phyloP scores from a whole-genome alignment of 2,329 filamentous ascomycete species.

The Domatiomyces catenatus region DNA sequence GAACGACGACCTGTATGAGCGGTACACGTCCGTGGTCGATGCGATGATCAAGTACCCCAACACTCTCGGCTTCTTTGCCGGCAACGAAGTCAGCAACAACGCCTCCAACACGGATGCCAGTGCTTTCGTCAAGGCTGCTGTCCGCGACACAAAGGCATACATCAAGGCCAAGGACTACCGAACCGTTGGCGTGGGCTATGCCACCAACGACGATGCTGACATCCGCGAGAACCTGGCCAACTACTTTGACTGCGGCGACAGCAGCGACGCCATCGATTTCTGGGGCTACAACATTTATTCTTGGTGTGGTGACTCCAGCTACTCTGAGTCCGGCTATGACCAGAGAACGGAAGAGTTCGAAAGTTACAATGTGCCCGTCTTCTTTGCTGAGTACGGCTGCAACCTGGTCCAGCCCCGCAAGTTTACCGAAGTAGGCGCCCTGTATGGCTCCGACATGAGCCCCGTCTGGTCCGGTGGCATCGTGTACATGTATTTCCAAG shows the following conservation, averaged over 20 bases:
- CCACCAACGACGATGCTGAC: conserved; percentile 76
- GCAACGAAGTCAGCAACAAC: conserved; percentile 90
- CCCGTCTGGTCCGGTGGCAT: conserved; percentile 86
- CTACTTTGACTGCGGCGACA: conserved; percentile 84
- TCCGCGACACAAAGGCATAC: conserved; percentile 89
- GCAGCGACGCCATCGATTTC: conserved; percentile 65
- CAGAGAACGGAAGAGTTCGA: conserved; percentile 72
- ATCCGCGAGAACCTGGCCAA: conserved; percentile 70
- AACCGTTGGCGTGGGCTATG: conserved; percentile 78
- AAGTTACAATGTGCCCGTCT: conserved; percentile 81
- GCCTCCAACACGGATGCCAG: conserved; percentile 77
- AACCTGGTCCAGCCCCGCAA: conserved; percentile 57
- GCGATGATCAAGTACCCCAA: conserved; percentile 70
- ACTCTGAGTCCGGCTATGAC: conserved; percentile 61
- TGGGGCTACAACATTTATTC: conserved; percentile 99
- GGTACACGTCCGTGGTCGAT: conserved; percentile 76
- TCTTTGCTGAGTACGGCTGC: conserved; percentile 98
- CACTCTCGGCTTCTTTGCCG: conserved; percentile 92
- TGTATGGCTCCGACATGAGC: conserved; percentile 72
- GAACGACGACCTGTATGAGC: conserved; percentile 60
- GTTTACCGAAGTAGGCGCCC: conserved; percentile 70
- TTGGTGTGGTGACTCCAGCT: conserved; percentile 82
- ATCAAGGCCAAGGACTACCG: conserved; percentile 69
- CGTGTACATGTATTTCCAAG: conserved; percentile 97
- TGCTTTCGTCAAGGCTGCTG: conserved; percentile 92